Percentiles rank a stretch among this genome's conserved stretches.
These are phyloP conservation scores for Periconia sp. DNA, from an alignment of 2,329 filamentous ascomycete genomes.

Conservation along the genomic window DNA sequence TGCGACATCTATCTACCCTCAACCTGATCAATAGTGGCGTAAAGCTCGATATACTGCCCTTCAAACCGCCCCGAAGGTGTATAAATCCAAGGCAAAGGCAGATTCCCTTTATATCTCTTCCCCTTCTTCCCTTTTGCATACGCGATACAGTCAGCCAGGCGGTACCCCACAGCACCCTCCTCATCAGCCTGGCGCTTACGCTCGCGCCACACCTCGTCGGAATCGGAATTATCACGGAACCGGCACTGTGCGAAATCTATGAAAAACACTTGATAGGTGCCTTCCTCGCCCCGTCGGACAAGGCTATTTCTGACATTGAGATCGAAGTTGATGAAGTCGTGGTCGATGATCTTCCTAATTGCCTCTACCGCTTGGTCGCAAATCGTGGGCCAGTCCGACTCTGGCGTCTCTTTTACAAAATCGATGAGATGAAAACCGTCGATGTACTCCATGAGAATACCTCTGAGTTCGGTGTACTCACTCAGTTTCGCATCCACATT, in stretches of 20 bases:
- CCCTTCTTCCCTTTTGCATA: not conserved
- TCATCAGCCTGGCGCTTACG: not conserved
- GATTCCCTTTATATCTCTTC: not conserved
- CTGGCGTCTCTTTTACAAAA: not conserved
- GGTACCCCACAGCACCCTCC: not conserved
- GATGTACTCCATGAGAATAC: not conserved
- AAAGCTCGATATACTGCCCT: not conserved
- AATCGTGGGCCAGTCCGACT: not conserved
- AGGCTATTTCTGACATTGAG: not conserved
- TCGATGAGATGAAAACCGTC: not conserved
- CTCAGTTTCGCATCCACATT: not conserved
- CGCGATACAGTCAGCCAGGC: not conserved
- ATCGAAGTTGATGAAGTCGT: not conserved
- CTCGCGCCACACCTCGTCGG: not conserved
- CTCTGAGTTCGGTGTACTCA: not conserved
- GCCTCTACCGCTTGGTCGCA: not conserved
- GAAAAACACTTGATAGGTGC: not conserved
- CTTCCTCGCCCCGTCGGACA: not conserved
- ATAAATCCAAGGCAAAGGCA: not conserved
- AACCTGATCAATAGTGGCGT: not conserved
- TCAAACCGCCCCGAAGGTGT: not conserved
- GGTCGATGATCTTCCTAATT: not conserved
- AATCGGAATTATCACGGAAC: not conserved
- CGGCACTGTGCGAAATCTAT: not conserved
- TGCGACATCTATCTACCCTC: no score